Percentiles rank a stretch among this genome's conserved stretches.
phyloP scores from a whole-genome alignment of 805 yeast species.

The Blastobotrys attinorum region DNA sequence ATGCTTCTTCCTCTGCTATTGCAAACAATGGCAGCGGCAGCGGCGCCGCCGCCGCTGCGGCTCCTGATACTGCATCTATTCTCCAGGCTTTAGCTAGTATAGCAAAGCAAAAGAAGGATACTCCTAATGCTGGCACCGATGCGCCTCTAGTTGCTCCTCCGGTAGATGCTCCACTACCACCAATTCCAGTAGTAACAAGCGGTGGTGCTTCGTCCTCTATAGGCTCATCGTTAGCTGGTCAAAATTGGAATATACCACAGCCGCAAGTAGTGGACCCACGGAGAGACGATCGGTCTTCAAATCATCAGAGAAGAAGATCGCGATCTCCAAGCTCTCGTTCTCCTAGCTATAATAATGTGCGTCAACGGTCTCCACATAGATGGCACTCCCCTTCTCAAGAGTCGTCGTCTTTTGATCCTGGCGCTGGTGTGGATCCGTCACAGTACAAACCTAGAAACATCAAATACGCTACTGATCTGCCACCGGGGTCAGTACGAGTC shows the following conservation, averaged over 20 bases:
- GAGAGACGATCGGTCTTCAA: neutral
- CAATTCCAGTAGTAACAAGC: neutral
- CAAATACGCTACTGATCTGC: conserved; percentile 59
- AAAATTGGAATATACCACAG: conserved; percentile 2
- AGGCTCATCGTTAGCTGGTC: neutral
- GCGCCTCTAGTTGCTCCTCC: conserved; percentile 8
- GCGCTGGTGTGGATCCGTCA: neutral
- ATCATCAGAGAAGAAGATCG: conserved; percentile 2
- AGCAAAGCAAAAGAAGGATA: conserved; percentile 36
- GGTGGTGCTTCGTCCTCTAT: no score
- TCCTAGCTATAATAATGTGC: neutral
- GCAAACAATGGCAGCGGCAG: conserved; percentile 17
- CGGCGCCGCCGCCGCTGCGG: conserved; percentile 21
- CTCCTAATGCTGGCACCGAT: conserved; percentile 27
- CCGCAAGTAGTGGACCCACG: neutral
- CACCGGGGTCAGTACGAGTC: conserved; percentile 74
- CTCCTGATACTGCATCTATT: conserved; percentile 51
- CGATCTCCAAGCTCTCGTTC: conserved; percentile 1
- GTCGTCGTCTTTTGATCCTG: neutral
- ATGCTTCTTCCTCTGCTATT: conserved; percentile 5
- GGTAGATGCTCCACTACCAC: conserved; percentile 1
- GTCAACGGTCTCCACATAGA: neutral
- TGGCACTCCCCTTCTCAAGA: neutral
- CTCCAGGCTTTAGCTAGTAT: conserved; percentile 63
- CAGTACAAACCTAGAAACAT: conserved; percentile 34